Percentiles rank a stretch among this genome's conserved stretches.
Conservation (phyloP, 805 yeast species). For the Saccharomycopsis fodiens region DNA sequence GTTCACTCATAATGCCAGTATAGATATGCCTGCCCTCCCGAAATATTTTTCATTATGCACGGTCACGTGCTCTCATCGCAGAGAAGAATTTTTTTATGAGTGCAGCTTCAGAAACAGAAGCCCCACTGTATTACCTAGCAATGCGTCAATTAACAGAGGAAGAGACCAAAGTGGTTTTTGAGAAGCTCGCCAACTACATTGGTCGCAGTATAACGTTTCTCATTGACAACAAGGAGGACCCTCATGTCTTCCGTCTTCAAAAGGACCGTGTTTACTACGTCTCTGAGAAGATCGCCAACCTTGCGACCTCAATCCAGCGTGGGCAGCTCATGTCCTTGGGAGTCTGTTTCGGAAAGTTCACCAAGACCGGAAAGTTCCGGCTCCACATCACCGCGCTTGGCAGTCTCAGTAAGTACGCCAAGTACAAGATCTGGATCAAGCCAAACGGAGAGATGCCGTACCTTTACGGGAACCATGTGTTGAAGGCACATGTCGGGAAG, state of each 20-base stretch:
- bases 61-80: not conserved
- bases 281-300: conserved; percentile 68
- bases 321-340: conserved; percentile 89
- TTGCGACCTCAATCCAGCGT: conserved; percentile 88
- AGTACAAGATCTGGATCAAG: conserved; percentile 93
- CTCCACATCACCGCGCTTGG: conserved; percentile 88
- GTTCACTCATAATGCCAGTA: no score
- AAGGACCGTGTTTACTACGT: conserved; percentile 96
- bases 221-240: conserved; percentile 74
- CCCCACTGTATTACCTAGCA: conserved; percentile 18
- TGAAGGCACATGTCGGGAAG: conserved; percentile 94
- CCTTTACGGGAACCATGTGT: conserved; percentile 89
- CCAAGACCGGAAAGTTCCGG: conserved; percentile 95
- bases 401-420: conserved; percentile 78
- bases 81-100: not conserved
- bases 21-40: no score
- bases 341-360: conserved; percentile 90
- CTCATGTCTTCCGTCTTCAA: conserved; percentile 91
- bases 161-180: conserved; percentile 93
- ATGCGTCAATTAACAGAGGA: conserved; percentile 97
- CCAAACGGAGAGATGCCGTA: conserved; percentile 98
- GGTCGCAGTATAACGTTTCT: conserved; percentile 91
- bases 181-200: conserved; percentile 90
- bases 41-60: no score
- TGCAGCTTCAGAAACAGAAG: not conserved